Percentiles rank a stretch among this genome's conserved stretches.
Evolutionary conservation across 2,329 filamentous ascomycete species (phyloP).

Genomic region (Pezicula neosporulosa): DNA sequence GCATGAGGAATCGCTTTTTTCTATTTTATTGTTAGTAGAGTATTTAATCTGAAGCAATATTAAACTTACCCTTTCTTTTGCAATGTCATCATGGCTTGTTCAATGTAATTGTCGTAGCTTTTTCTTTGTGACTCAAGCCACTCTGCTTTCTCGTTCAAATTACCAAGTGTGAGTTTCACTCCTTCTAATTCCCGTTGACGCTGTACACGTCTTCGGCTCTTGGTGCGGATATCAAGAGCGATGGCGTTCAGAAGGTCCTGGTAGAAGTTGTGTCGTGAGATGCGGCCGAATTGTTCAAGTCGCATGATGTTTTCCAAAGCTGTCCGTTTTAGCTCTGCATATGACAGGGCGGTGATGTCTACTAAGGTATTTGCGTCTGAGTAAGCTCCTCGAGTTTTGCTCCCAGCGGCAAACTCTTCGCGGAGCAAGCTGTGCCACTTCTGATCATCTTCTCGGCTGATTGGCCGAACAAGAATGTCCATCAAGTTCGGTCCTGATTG

Average conservation of each 20-base stretch:
- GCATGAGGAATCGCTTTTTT: conserved; percentile 89
- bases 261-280: conserved; percentile 84
- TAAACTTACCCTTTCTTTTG: conserved; percentile 81
- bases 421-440: conserved; percentile 79
- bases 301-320: conserved; percentile 91
- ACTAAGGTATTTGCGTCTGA: conserved; percentile 80
- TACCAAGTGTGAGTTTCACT: conserved; percentile 69
- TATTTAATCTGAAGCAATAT: background rate
- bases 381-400: conserved; percentile 76
- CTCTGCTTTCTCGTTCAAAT: conserved; percentile 79
- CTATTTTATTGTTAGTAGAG: conserved; percentile 34
- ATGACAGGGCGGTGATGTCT: conserved; percentile 86
- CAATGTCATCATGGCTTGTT: conserved; percentile 94
- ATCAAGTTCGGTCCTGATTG: conserved; percentile 90
- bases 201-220: conserved; percentile 89
- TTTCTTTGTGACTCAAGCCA: conserved; percentile 95
- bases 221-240: conserved; percentile 92
- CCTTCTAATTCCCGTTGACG: conserved; percentile 87
- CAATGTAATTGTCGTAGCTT: conserved; percentile 98
- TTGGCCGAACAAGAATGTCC: conserved; percentile 90
- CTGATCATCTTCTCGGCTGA: conserved; percentile 80
- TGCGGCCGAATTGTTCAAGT: conserved; percentile 81
- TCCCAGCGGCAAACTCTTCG: conserved; percentile 73
- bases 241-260: conserved; percentile 98
- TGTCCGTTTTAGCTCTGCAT: conserved; percentile 87